phyloP scores from a whole-genome alignment of 2,329 filamentous ascomycete genomes.

The Aspergillus amoenus region DNA sequence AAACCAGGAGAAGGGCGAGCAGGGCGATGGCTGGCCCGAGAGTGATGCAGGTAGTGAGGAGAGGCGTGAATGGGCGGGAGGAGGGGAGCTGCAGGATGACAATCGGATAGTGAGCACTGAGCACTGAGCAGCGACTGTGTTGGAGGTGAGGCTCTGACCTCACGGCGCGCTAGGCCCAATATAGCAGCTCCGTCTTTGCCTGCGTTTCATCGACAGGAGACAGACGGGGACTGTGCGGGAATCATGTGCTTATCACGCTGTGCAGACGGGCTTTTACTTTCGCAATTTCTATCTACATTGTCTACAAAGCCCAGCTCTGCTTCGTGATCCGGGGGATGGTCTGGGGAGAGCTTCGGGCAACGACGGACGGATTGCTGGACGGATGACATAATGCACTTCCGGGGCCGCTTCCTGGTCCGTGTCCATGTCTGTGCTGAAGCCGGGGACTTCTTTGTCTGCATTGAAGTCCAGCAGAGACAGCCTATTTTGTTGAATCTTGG shows the following conservation, averaged over 20 bases:
- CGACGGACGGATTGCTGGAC: not conserved
- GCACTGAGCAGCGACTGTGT: not conserved
- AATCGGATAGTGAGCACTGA: not conserved
- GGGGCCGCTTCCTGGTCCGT: not conserved
- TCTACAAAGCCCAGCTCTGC: not conserved
- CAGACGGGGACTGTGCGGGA: too few relatives aligned
- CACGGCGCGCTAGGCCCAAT: not conserved
- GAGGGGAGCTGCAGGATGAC: constrained; percentile 14
- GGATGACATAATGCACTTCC: not conserved
- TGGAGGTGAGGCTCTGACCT: not conserved
- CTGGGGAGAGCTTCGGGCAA: not conserved
- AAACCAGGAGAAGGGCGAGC: not conserved
- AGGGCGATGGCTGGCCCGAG: not conserved
- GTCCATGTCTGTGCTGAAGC: not conserved
- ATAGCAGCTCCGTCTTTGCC: not conserved
- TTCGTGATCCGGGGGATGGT: too few relatives aligned
- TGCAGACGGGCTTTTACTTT: too few relatives aligned
- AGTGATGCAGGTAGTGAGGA: not conserved
- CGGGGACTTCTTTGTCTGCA: not conserved
- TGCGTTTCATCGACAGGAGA: too few relatives aligned
- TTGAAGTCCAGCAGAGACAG: too few relatives aligned
- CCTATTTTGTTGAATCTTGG: too few relatives aligned
- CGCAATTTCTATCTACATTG: too few relatives aligned
- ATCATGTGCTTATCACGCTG: too few relatives aligned
- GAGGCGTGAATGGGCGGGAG: constrained; percentile 1